Evolutionary conservation across 2,329 filamentous ascomycete genomes (phyloP), one percentile per base, ranked within the genome.

Genomic region (Emergomyces orientalis): DNA sequence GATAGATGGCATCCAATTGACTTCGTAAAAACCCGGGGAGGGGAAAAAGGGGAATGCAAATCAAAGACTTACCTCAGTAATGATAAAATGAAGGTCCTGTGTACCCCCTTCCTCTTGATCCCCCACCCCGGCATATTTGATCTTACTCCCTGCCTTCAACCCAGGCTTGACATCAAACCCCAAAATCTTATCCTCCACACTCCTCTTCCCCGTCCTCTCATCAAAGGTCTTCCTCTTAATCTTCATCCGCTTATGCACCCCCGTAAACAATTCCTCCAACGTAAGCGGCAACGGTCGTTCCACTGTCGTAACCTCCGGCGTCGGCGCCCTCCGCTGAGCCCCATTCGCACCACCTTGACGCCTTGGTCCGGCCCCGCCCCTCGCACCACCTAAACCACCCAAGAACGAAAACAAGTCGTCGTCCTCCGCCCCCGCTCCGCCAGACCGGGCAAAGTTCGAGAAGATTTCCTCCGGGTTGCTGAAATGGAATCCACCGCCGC

Each of bases 161-260:
- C 94, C 94, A 6, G 91, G 87, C 79, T 97, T 97, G 78, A 99
- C 96, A 56, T 91, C 91, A 60, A 97, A 93, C 72, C 96, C 91
- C 37, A 99, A 80, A 22, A 97, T 90, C 71, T 92, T 89, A 70
- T 99, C 94, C 65, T 92, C 89, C 2, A 88, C 88, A 52, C 85
- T 90, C 69, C 91, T 86, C 80, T 96, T 96, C 63, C 91, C 91
- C 0, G 83, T 87, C 25, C 87, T 78, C 47, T 80, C 81, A 75
- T 99, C 94, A 74, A 90, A 97, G 22, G 88, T 91, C 85, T 97
- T 97, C 71, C 93, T 86, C 81, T 96, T 97, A 67, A 97, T 96
- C 80, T 94, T 96, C 83, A 99, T 91, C 82, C 96, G 97, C 84
- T 99, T 99, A 58, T 88, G 91, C 43, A 86, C 86, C 49, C 94